A percentile compares a stretch with the other conserved stretches of the same genome.
These are phyloP conservation scores for Hortiboletus campestris DNA, from an alignment of 768 basidiomycete species.

Conservation along the genomic window DNA sequence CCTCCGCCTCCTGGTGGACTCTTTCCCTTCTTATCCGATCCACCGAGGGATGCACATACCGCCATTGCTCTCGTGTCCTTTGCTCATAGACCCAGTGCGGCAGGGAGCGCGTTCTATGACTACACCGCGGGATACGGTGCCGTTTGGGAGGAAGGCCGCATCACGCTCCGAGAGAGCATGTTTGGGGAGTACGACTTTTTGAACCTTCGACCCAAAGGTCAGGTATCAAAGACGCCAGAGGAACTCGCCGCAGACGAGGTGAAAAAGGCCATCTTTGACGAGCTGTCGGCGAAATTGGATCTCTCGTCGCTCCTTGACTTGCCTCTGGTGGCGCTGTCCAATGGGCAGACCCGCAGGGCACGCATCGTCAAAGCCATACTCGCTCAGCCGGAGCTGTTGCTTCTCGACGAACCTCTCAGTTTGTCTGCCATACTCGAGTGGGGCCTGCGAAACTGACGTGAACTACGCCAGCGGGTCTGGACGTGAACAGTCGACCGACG, in stretches of 20 bases:
- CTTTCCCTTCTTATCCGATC: conserved; percentile 66
- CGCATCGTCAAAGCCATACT: conserved; percentile 79
- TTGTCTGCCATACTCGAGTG: conserved; percentile 20
- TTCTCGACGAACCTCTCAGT: conserved; percentile 95
- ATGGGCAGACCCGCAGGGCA: conserved; percentile 88
- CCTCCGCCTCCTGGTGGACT: conserved; percentile 63
- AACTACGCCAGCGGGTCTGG: conserved; percentile 67
- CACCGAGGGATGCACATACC: conserved; percentile 46
- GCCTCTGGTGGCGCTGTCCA: conserved; percentile 81
- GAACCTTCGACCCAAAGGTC: conserved; percentile 27
- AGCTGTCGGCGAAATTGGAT: conserved; percentile 54
- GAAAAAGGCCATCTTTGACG: conserved; percentile 44
- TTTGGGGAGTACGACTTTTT: conserved; percentile 48
- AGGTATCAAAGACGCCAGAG: conserved; percentile 18
- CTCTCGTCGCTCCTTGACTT: conserved; percentile 69
- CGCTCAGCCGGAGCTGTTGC: conserved; percentile 63
- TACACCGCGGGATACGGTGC: conserved; percentile 92
- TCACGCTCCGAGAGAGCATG: conserved; percentile 73
- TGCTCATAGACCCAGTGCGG: conserved; percentile 53
- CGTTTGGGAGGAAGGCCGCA: conserved; percentile 77
- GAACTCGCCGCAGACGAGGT: conserved; percentile 26
- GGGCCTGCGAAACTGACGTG: neutral
- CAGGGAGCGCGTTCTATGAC: conserved; percentile 81
- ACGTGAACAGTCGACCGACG: conserved; percentile 54
- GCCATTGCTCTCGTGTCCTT: conserved; percentile 63